A percentile compares a stretch with the other conserved stretches of the same genome.
These are phyloP conservation scores for Cyathus striatus DNA, from an alignment of 768 basidiomycete species.

Conservation along the genomic window DNA sequence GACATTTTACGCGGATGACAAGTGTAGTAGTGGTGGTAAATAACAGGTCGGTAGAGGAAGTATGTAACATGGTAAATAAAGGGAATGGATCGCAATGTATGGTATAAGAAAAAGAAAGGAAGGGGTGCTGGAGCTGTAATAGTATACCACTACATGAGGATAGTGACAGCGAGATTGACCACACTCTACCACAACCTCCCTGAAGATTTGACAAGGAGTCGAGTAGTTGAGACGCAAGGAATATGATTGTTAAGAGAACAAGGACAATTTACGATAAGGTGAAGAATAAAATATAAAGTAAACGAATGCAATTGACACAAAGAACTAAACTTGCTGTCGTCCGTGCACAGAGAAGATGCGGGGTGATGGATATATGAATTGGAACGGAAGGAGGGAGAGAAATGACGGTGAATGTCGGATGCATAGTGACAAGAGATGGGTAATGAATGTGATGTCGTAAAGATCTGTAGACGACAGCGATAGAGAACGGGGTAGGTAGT, in stretches of 20 bases:
- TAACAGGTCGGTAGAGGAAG: constrained; percentile 7
- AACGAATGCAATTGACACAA: constrained; percentile 36
- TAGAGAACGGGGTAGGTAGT: constrained; percentile 22
- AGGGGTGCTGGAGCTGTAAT: constrained; percentile 21
- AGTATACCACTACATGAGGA: too few species aligned
- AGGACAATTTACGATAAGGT: constrained; percentile 60
- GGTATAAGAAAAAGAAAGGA: constrained; percentile 29
- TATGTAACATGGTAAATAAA: neutral
- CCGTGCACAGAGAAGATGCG: constrained; percentile 31
- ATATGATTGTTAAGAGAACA: constrained; percentile 18
- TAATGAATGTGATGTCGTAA: constrained; percentile 38
- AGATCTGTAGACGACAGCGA: constrained; percentile 34
- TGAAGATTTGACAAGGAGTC: too few species aligned
- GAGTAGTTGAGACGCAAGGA: constrained; percentile 23
- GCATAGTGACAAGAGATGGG: constrained; percentile 43
- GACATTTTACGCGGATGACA: constrained; percentile 37
- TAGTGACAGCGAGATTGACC: too few species aligned
- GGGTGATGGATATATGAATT: constrained; percentile 24
- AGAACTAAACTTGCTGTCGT: constrained; percentile 47
- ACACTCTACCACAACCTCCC: too few species aligned
- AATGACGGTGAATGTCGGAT: constrained; percentile 48
- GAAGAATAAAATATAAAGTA: constrained; percentile 83
- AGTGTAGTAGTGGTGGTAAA: constrained; percentile 19
- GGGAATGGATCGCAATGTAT: constrained; percentile 3
- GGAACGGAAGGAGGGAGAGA: constrained; percentile 37